Conservation (phyloP, 2,329 filamentous ascomycete genomes). For the Alternaria gansuensis region DNA sequence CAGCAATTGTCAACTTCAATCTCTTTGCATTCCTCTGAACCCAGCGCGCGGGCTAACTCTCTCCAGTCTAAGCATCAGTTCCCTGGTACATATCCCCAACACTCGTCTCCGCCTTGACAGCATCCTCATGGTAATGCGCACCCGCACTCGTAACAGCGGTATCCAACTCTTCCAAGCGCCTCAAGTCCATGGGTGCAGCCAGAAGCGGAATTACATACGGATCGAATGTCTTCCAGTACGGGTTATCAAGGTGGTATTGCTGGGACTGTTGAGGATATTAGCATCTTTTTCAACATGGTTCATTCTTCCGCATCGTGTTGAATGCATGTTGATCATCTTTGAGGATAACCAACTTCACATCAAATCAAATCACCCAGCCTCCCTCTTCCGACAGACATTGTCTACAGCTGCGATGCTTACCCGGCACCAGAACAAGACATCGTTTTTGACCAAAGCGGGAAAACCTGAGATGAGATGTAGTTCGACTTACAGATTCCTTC, state of each 20-base stretch:
- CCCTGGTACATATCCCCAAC: conserved; percentile 19
- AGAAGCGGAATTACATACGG: conserved; percentile 75
- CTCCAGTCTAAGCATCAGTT: conserved; percentile 14
- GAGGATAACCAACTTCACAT: too few species aligned
- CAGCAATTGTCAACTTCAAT: background rate
- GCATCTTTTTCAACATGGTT: background rate
- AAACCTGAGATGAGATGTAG: background rate
- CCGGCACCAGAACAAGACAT: background rate
- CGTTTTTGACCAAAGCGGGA: too few species aligned
- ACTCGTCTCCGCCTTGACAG: conserved; percentile 16
- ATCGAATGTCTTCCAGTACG: conserved; percentile 80
- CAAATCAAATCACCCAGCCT: background rate
- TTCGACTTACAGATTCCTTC: conserved; percentile 65
- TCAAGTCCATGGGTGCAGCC: conserved; percentile 73
- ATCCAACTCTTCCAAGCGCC: conserved; percentile 73
- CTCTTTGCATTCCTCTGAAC: background rate
- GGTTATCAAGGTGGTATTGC: conserved; percentile 64
- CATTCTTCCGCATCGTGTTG: too few species aligned
- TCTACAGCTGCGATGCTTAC: too few species aligned
- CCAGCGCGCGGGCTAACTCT: too few species aligned
- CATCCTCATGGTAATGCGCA: conserved; percentile 21
- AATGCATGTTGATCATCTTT: too few species aligned
- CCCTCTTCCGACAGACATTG: background rate
- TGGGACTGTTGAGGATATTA: conserved; percentile 42
- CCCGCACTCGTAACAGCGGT: conserved; percentile 2